phyloP scores from a whole-genome alignment of 768 basidiomycete genomes.

The Phlegmacium glaucopus region DNA sequence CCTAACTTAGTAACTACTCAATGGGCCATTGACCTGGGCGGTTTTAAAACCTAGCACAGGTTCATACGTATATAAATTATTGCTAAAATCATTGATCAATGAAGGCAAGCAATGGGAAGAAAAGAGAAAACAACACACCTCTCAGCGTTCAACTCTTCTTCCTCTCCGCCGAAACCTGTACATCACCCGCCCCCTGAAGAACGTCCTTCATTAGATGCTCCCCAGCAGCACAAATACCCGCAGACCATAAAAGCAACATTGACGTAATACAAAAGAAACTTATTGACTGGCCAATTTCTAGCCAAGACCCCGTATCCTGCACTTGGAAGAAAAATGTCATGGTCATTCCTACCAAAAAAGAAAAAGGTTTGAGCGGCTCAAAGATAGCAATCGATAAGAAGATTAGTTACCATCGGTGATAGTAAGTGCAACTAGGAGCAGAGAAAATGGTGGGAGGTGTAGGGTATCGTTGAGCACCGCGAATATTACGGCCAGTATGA shows the following conservation, averaged over 20 bases:
- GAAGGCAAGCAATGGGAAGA: too few relatives aligned
- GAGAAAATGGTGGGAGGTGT: constrained; percentile 71
- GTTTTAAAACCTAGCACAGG: too few relatives aligned
- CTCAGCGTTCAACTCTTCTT: too few relatives aligned
- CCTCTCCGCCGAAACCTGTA: too few relatives aligned
- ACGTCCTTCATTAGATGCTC: constrained; percentile 65
- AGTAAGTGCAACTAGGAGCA: constrained; percentile 73
- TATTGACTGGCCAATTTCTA: constrained; percentile 87
- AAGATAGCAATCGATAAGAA: background rate
- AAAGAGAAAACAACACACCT: too few relatives aligned
- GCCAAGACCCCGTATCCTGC: constrained; percentile 82
- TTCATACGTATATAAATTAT: too few relatives aligned
- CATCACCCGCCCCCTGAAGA: background rate
- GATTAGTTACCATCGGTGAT: constrained; percentile 58
- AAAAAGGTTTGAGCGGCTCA: background rate
- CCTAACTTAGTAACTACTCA: too few relatives aligned
- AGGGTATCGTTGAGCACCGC: constrained; percentile 66
- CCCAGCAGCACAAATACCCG: constrained; percentile 69
- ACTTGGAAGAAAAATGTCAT: constrained; percentile 82
- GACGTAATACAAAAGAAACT: constrained; percentile 86
- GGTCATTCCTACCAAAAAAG: constrained; percentile 59
- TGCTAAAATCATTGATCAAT: too few relatives aligned
- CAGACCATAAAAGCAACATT: constrained; percentile 74
- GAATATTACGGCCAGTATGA: constrained; percentile 68
- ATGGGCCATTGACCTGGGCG: too few relatives aligned